Conservation (phyloP, 176 grass and related monocot species). For the Microstegium vimineum region DNA sequence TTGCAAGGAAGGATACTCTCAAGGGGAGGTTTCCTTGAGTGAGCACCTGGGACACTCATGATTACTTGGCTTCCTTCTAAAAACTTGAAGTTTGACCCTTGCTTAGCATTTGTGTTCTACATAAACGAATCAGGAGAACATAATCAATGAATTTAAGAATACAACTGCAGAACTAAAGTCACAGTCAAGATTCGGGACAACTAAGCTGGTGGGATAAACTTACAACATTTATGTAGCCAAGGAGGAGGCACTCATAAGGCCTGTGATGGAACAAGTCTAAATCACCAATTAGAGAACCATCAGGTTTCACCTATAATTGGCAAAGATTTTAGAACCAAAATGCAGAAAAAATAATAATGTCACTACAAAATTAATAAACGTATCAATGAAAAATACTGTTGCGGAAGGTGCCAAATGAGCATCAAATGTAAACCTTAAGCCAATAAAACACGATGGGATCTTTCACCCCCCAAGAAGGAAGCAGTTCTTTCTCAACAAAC, state of each 20-base stretch:
- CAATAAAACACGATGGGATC: conserved; percentile 61
- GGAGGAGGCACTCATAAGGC: conserved; percentile 89
- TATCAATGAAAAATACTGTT: background rate
- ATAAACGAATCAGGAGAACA: conserved; percentile 8
- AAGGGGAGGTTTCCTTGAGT: conserved; percentile 89
- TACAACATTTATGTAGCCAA: conserved; percentile 80
- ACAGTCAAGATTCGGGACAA: background rate
- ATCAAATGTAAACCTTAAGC: conserved; percentile 68
- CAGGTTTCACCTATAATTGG: conserved; percentile 60
- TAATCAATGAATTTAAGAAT: conserved; percentile 15
- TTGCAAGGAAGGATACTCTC: conserved; percentile 67
- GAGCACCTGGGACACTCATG: conserved; percentile 73
- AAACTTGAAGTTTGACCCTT: conserved; percentile 26
- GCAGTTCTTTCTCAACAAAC: conserved; percentile 71
- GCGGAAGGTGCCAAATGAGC: background rate
- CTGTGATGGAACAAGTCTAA: conserved; percentile 93
- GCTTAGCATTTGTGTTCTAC: conserved; percentile 48
- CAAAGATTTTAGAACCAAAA: conserved; percentile 12
- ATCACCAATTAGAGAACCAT: conserved; percentile 77
- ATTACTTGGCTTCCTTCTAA: conserved; percentile 61
- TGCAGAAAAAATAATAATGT: background rate
- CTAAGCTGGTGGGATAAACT: conserved; percentile 18
- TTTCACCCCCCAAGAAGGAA: conserved; percentile 87
- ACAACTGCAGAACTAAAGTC: background rate
- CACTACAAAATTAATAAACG: background rate